Conservation (phyloP, 1,284 basidiomycete species). For the Rhodofomes roseus region DNA sequence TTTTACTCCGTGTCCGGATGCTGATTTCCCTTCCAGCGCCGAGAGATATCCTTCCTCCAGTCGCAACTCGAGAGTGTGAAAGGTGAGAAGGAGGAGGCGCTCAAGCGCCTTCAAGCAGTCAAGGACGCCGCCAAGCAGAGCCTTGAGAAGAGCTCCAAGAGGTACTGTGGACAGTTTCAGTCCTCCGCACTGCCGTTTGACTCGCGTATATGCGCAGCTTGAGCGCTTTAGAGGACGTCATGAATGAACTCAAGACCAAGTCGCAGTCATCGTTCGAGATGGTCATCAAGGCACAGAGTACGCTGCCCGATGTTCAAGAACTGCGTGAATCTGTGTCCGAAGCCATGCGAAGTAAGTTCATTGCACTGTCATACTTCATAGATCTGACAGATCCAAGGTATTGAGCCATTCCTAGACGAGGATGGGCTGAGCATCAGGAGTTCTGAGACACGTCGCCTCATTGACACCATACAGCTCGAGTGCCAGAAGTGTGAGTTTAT, state of each 20-base stretch:
- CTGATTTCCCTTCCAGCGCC: slow-evolving; percentile 15
- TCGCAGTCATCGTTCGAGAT: slow-evolving; percentile 26
- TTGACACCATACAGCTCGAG: slow-evolving; percentile 26
- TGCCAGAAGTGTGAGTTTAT: slow-evolving; percentile 24
- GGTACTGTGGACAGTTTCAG: slow-evolving; percentile 11
- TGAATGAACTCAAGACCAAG: slow-evolving; percentile 26
- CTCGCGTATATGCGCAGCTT: slow-evolving; percentile 20
- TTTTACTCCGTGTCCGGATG: background rate
- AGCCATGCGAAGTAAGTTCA: slow-evolving; percentile 19
- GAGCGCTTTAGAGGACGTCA: slow-evolving; percentile 15
- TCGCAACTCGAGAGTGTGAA: slow-evolving; percentile 18
- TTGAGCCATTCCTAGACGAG: slow-evolving; percentile 26
- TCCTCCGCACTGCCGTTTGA: background rate
- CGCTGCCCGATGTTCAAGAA: slow-evolving; percentile 25
- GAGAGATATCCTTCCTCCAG: slow-evolving; percentile 22
- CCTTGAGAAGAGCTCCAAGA: slow-evolving; percentile 23
- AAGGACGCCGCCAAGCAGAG: slow-evolving; percentile 27
- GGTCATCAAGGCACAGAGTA: slow-evolving; percentile 20
- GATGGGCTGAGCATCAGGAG: slow-evolving; percentile 20
- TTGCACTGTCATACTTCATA: background rate
- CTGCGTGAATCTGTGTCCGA: slow-evolving; percentile 22
- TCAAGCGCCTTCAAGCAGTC: slow-evolving; percentile 22
- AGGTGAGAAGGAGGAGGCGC: slow-evolving; percentile 24
- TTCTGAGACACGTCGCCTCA: slow-evolving; percentile 19
- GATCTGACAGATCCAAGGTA: slow-evolving; percentile 14